Percentiles rank a stretch among this genome's conserved stretches.
Conservation (phyloP, 331 rosid genomes). For the Telfairia occidentalis region DNA sequence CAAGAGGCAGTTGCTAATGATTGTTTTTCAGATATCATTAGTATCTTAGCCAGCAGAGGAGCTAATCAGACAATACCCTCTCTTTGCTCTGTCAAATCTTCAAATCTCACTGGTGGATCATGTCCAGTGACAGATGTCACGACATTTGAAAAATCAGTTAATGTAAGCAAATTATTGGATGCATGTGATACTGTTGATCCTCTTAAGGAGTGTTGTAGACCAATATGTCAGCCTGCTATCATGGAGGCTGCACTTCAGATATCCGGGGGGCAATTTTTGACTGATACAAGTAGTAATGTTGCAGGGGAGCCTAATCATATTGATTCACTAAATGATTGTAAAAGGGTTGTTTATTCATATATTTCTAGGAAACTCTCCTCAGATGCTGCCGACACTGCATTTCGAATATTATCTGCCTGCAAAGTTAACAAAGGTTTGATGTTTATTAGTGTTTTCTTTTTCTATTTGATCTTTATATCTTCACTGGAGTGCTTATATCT, state of each 20-base stretch:
- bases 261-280: slow-evolving; percentile 47
- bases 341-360: slow-evolving; percentile 86
- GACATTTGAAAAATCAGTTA: slow-evolving; percentile 65
- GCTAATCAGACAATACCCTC: slow-evolving; percentile 59
- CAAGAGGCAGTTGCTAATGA: slow-evolving; percentile 46
- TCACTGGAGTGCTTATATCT: not conserved
- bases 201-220: slow-evolving; percentile 95
- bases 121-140: slow-evolving; percentile 82
- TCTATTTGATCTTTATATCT: not conserved
- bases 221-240: slow-evolving; percentile 83
- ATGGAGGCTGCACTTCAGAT: slow-evolving; percentile 85
- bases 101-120: slow-evolving; percentile 77
- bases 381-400: slow-evolving; percentile 55
- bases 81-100: slow-evolving; percentile 65
- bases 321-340: slow-evolving; percentile 73
- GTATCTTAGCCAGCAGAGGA: slow-evolving; percentile 73
- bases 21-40: slow-evolving; percentile 76
- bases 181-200: slow-evolving; percentile 83
- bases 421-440: slow-evolving; percentile 86
- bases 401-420: slow-evolving; percentile 86
- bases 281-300: slow-evolving; percentile 38
- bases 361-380: slow-evolving; percentile 55
- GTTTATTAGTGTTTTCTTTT: slow-evolving; percentile 1
- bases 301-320: slow-evolving; percentile 42
- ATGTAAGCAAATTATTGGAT: slow-evolving; percentile 70